Conservation (phyloP, 2,329 filamentous ascomycete species). For the Fusarium palustre region DNA sequence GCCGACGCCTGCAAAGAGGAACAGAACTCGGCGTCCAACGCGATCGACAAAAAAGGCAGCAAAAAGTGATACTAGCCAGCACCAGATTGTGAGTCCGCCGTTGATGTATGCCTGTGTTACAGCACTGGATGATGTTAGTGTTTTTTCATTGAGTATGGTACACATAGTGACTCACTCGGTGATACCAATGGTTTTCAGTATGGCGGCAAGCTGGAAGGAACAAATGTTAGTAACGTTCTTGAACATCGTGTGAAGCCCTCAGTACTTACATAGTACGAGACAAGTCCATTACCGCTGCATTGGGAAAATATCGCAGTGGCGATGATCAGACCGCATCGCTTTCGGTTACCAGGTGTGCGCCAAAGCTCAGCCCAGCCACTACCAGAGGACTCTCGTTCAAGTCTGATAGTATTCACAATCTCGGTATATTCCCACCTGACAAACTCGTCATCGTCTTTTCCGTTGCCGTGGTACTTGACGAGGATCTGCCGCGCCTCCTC, state of each 20-base stretch:
- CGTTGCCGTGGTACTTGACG: constrained; percentile 43
- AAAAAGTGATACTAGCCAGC: constrained; percentile 40
- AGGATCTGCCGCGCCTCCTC: constrained; percentile 39
- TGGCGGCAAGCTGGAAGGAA: constrained; percentile 31
- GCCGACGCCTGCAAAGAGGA: constrained; percentile 40
- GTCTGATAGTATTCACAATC: constrained; percentile 37
- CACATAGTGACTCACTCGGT: constrained; percentile 22
- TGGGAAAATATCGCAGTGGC: constrained; percentile 41
- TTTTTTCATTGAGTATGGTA: accelerated
- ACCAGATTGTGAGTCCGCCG: constrained; percentile 44
- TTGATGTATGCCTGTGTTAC: constrained; percentile 44
- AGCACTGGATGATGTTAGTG: constrained; percentile 18
- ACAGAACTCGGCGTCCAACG: constrained; percentile 39
- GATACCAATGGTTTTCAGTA: constrained; percentile 41
- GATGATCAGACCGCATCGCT: constrained; percentile 40
- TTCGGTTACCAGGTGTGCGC: constrained; percentile 40
- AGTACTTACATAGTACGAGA: constrained; percentile 41
- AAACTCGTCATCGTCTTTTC: constrained; percentile 30
- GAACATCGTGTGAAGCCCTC: accelerated
- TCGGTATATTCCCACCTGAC: constrained; percentile 38
- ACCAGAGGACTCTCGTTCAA: constrained; percentile 28
- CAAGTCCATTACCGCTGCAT: constrained; percentile 42
- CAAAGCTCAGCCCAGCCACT: constrained; percentile 38
- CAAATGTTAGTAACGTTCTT: not conserved
- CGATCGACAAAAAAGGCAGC: constrained; percentile 45